Conservation (phyloP, 2,329 filamentous ascomycete species). For the Myriosclerotinia curreyana region DNA sequence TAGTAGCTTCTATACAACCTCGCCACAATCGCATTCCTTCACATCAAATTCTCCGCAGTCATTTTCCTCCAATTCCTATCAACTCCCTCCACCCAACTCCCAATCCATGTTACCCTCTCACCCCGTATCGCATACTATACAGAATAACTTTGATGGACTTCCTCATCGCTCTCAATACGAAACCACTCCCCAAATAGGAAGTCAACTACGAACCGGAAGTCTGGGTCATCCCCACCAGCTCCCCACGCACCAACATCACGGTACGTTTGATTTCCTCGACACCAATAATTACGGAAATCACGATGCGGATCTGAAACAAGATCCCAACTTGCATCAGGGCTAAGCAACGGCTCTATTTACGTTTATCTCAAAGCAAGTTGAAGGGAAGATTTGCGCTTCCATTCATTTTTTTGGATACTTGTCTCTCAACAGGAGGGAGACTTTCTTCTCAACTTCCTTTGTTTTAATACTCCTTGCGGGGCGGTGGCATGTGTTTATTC, state of each 20-base stretch:
- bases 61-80: conserved; percentile 22
- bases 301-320: conserved; percentile 11
- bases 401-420: not conserved
- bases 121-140: not conserved
- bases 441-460: not conserved
- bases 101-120: conserved; percentile 1
- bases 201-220: conserved; percentile 28
- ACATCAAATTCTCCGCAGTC: conserved; percentile 17
- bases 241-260: conserved; percentile 5
- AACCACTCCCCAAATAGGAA: conserved; percentile 17
- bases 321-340: conserved; percentile 6
- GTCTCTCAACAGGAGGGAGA: not conserved
- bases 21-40: conserved; percentile 28
- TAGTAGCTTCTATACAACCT: conserved; percentile 28
- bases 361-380: not conserved
- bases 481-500: not conserved
- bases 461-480: not conserved
- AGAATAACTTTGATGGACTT: conserved; percentile 12
- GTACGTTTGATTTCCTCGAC: conserved; percentile 7
- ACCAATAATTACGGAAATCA: not conserved
- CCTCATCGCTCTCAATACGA: conserved; percentile 17
- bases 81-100: conserved; percentile 26
- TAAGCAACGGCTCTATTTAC: not conserved
- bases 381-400: not conserved
- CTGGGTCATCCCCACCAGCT: conserved; percentile 29